phyloP scores from a whole-genome alignment of 1,139 yeast species.

The Oligophagozyma castellii region DNA sequence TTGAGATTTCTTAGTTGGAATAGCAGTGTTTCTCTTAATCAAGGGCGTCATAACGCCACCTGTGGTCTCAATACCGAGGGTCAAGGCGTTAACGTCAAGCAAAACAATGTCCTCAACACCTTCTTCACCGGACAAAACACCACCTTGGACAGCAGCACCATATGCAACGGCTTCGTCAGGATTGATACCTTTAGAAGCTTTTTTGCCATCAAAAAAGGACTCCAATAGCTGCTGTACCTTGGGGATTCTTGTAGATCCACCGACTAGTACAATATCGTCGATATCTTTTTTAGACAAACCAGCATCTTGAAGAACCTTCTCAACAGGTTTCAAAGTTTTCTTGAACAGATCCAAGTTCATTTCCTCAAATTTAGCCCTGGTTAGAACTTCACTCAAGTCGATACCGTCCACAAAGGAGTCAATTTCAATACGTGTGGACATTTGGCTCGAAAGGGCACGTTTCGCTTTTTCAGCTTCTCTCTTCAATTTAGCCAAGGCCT shows the following conservation, averaged over 20 bases:
- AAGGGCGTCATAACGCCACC: slow-evolving; percentile 98
- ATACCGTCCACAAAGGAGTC: slow-evolving; percentile 93
- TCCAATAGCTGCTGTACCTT: slow-evolving; percentile 87
- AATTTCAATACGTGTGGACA: slow-evolving; percentile 66
- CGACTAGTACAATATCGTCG: slow-evolving; percentile 88
- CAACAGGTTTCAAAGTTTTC: slow-evolving; percentile 86
- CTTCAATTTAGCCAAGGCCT: slow-evolving; percentile 81
- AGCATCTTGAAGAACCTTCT: slow-evolving; percentile 82
- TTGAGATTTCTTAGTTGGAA: slow-evolving; percentile 91
- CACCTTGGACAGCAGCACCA: slow-evolving; percentile 98
- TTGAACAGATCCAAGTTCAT: slow-evolving; percentile 75
- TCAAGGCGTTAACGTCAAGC: slow-evolving; percentile 83
- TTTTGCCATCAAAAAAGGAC: slow-evolving; percentile 79
- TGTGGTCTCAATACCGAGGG: slow-evolving; percentile 92
- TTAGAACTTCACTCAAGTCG: slow-evolving; percentile 83
- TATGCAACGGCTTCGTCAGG: slow-evolving; percentile 97
- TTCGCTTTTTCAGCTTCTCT: slow-evolving; percentile 96
- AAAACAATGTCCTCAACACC: slow-evolving; percentile 67
- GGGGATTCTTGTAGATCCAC: slow-evolving; percentile 98
- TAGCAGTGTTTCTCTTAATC: slow-evolving; percentile 90
- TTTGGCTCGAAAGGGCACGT: slow-evolving; percentile 85
- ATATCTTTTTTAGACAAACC: slow-evolving; percentile 71
- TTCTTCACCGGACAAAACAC: slow-evolving; percentile 78
- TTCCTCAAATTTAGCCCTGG: slow-evolving; percentile 94
- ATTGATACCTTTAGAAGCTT: slow-evolving; percentile 89